Conservation (phyloP, 495 filamentous ascomycete genomes). For the Penicillium salamii region DNA sequence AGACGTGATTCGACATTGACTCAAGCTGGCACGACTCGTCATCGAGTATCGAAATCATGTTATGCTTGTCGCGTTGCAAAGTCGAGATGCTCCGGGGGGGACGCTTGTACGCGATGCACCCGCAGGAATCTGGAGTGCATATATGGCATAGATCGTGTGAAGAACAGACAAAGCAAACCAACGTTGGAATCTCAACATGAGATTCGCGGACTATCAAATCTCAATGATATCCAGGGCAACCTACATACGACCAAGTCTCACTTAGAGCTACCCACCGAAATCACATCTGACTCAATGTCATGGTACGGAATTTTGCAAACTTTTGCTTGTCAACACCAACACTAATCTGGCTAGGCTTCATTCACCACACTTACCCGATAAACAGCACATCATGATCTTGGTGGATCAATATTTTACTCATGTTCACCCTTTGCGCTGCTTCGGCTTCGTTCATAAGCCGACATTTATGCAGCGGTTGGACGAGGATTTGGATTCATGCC, state of each 20-base stretch:
- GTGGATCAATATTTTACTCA: slow-evolving; percentile 27
- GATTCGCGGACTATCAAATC: not conserved
- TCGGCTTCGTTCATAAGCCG: slow-evolving; percentile 28
- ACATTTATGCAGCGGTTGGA: slow-evolving; percentile 25
- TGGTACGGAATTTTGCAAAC: not conserved
- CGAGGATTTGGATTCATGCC: slow-evolving; percentile 8
- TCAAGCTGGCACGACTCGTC: slow-evolving; percentile 19
- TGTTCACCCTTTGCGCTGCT: slow-evolving; percentile 23
- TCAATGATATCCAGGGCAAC: not conserved
- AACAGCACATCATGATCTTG: slow-evolving; percentile 8
- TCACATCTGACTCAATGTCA: not conserved
- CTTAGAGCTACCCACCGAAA: not conserved
- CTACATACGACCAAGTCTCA: not conserved
- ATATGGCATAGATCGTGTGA: slow-evolving; percentile 7
- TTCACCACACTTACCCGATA: slow-evolving; percentile 11
- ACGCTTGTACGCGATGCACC: slow-evolving; percentile 18
- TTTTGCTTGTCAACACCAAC: not conserved
- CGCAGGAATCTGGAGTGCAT: slow-evolving; percentile 18
- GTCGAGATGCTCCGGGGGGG: slow-evolving; percentile 21
- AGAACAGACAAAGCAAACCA: not conserved
- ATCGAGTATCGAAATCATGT: slow-evolving; percentile 23
- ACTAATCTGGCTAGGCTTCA: slow-evolving; percentile 7
- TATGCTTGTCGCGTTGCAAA: slow-evolving; percentile 24
- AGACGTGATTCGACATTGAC: slow-evolving; percentile 8
- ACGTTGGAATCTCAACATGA: not conserved